These are phyloP conservation scores for Candida saitoana DNA, from an alignment of 805 yeast genomes.

Conservation along the genomic window DNA sequence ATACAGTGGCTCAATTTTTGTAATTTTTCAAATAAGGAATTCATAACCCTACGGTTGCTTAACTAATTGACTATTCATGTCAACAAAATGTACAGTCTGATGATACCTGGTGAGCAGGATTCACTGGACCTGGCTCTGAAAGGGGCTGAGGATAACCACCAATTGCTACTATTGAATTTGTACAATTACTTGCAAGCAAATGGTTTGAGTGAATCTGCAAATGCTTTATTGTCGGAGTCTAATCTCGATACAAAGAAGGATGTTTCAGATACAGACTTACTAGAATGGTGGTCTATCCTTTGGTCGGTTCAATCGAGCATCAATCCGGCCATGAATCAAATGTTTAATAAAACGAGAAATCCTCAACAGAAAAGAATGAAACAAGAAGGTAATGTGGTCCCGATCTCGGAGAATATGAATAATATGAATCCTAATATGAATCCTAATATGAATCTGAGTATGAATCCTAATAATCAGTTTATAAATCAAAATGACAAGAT, in stretches of 20 bases:
- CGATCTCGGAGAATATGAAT: conserved; percentile 3
- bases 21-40: not conserved
- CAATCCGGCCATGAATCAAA: conserved; percentile 26
- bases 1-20: not conserved
- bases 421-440: conserved; percentile 1
- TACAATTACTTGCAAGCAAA: conserved; percentile 48
- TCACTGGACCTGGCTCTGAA: not conserved
- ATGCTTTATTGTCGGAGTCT: conserved; percentile 29
- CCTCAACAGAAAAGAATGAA: not conserved
- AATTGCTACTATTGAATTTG: conserved; percentile 48
- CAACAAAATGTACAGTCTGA: not conserved
- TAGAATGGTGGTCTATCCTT: conserved; percentile 56
- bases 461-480: conserved; percentile 1
- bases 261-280: conserved; percentile 40
- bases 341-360: conserved; percentile 8
- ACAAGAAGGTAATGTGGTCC: conserved; percentile 1
- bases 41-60: not conserved
- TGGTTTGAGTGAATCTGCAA: conserved; percentile 48
- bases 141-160: conserved; percentile 19
- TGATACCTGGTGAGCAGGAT: not conserved
- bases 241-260: conserved; percentile 8
- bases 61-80: not conserved
- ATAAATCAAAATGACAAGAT: conserved; percentile 5
- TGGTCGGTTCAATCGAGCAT: conserved; percentile 48
- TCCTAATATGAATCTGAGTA: conserved; percentile 4